Base-by-base conservation (phyloP, 805 yeast genomes). In the Kuraishia capsulata region DNA sequence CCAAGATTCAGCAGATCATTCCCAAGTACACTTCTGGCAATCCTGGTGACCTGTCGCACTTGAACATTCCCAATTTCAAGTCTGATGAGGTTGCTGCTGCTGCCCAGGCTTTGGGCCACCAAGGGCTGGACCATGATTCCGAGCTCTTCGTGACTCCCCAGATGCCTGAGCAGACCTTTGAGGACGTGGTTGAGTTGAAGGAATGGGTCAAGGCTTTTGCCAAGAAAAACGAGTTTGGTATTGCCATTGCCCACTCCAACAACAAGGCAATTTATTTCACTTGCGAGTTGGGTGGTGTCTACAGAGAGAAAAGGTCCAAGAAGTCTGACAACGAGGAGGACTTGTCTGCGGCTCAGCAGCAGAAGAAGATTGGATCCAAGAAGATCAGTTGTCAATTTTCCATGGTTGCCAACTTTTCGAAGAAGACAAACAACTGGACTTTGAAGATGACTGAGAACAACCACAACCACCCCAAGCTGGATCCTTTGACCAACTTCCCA, bases 241-340 rank as follows among this genome's bases (percentile, higher is more conserved):
- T 73, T 35, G 78, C 74, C 17, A 73, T 73, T 51, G 76, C 78
- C 20, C 78, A 73, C 54, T 71, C 76, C 26, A 73, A 73, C 52
- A 66, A 64, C 43, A 73, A 73, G 51, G 78, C 78, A 26, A 73
- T 73, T 42, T 73, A 73, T 52, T 73, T 71, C 52, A 73, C 78
- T 8, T 73, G 79, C 51, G 78, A 73, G 51, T 56, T 73, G 33
- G 79, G 79, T 33, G 79, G 79, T 19, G 59, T 69, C 20, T 73
- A 73, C 49, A 59, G 79, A 41, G 75, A 71, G 47, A 72, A 72
- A 50, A 67, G 69, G 38, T 52, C 44, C 40, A 45, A 52, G 42
- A 50, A 53, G 43, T 42, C 37, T 21, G 44, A 37, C 13, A 33
- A 32, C 28, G 54, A 50, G 20, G 48, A 39, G 29, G 51, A 45